Conservation (phyloP, 169 alveolate genomes). For the Plasmodium malariae region DNA sequence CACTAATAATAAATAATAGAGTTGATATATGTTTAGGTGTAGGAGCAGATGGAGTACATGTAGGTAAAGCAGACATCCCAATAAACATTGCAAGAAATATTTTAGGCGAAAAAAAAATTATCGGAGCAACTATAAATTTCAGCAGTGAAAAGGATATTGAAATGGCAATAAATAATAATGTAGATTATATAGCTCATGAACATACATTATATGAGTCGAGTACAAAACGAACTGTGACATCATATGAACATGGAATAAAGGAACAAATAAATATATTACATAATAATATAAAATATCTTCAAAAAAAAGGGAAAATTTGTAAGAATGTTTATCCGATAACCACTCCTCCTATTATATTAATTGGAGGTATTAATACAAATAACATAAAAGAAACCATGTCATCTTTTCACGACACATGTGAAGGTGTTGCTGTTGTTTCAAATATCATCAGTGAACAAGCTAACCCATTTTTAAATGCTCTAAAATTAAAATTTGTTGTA, state of each 20-base stretch:
- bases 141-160: conserved; percentile 67
- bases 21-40: conserved; percentile 79
- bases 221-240: conserved; percentile 17
- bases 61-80: conserved; percentile 81
- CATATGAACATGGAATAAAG: conserved; percentile 27
- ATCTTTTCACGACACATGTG: conserved; percentile 23
- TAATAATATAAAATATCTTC: conserved; percentile 25
- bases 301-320: conserved; percentile 35
- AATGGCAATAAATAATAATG: conserved; percentile 48
- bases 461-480: conserved; percentile 29
- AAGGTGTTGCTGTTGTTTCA: conserved; percentile 63
- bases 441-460: conserved; percentile 20
- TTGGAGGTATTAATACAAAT: conserved; percentile 54
- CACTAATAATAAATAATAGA: conserved; percentile 80
- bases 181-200: conserved; percentile 69
- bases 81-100: conserved; percentile 76
- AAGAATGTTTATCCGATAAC: neutral
- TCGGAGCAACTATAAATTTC: conserved; percentile 80
- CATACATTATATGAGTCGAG: conserved; percentile 56
- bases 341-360: conserved; percentile 42
- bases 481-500: conserved; percentile 29
- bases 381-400: conserved; percentile 55
- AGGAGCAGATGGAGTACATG: conserved; percentile 82
- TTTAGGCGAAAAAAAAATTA: conserved; percentile 78
- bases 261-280: conserved; percentile 19